A percentile compares a stretch with the other conserved stretches of the same genome.
Evolutionary conservation across 2,329 filamentous ascomycete species (phyloP).

Genomic region (Diplodia corticola): DNA sequence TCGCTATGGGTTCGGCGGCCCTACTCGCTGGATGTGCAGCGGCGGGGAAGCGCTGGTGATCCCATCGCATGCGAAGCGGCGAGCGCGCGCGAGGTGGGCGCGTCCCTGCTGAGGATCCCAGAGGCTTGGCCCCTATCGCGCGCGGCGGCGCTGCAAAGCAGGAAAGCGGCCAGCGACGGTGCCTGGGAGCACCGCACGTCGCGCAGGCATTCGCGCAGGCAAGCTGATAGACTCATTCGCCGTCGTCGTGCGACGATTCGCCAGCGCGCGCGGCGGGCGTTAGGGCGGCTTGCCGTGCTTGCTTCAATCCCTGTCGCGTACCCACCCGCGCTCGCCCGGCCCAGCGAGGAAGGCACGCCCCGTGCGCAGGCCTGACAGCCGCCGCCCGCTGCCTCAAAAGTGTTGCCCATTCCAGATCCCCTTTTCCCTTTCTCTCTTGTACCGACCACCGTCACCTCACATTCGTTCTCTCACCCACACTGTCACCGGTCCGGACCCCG

Average conservation of each 20-base stretch:
- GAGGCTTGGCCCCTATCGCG: not conserved
- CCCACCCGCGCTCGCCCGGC: conserved; percentile 17
- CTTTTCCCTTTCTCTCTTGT: conserved; percentile 24
- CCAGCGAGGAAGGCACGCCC: conserved; percentile 22
- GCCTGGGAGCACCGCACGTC: conserved; percentile 15
- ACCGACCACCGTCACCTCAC: conserved; percentile 19
- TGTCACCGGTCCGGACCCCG: conserved; percentile 8
- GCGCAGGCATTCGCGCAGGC: conserved; percentile 16
- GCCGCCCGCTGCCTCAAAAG: conserved; percentile 23
- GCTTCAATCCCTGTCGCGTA: conserved; percentile 15
- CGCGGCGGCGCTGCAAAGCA: conserved; percentile 1
- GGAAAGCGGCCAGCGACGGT: conserved; percentile 5
- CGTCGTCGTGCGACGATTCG: conserved; percentile 16
- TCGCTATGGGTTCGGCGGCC: conserved; percentile 8
- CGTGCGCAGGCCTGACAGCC: conserved; percentile 23
- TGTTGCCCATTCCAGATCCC: conserved; percentile 24
- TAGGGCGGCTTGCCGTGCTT: conserved; percentile 12
- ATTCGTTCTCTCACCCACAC: conserved; percentile 20
- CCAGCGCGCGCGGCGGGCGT: conserved; percentile 16
- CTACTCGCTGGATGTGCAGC: conserved; percentile 11
- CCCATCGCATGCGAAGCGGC: conserved; percentile 2
- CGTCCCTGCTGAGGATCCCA: not conserved
- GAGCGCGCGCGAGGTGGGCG: not conserved
- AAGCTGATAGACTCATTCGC: conserved; percentile 19
- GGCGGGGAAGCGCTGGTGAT: conserved; percentile 20